Percentiles rank a stretch among this genome's conserved stretches.
Conservation (phyloP, 352 stramenopile species). For the Globisporangium viniferum region DNA sequence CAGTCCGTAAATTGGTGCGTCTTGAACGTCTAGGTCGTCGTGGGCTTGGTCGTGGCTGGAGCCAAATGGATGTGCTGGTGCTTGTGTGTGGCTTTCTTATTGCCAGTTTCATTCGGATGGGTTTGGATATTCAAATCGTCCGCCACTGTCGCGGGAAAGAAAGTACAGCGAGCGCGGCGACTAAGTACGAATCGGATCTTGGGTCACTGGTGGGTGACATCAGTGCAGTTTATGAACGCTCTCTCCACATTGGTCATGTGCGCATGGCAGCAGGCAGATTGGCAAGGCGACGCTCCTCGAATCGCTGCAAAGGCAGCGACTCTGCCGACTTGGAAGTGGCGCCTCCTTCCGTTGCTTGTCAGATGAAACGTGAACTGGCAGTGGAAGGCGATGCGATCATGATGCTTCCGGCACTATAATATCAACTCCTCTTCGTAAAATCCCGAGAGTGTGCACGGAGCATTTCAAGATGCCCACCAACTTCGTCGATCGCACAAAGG, state of each 20-base stretch:
- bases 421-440: too few species aligned
- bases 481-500: too few species aligned
- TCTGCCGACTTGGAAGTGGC: too few species aligned
- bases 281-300: too few species aligned
- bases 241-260: background rate
- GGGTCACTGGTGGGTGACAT: background rate
- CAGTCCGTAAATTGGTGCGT: background rate
- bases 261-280: too few species aligned
- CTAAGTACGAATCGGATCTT: conserved; percentile 8
- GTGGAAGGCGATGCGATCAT: too few species aligned
- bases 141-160: conserved; percentile 2
- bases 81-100: background rate
- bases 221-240: background rate
- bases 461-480: too few species aligned
- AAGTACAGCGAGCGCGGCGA: conserved; percentile 2
- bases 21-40: background rate
- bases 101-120: background rate
- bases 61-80: background rate
- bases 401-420: too few species aligned
- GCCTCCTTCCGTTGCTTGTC: too few species aligned
- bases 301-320: too few species aligned
- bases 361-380: too few species aligned
- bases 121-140: conserved; percentile 21
- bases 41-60: background rate
- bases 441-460: too few species aligned